Base-by-base conservation (phyloP, 202 grass and related monocot genomes). In the Setaria viridis region DNA sequence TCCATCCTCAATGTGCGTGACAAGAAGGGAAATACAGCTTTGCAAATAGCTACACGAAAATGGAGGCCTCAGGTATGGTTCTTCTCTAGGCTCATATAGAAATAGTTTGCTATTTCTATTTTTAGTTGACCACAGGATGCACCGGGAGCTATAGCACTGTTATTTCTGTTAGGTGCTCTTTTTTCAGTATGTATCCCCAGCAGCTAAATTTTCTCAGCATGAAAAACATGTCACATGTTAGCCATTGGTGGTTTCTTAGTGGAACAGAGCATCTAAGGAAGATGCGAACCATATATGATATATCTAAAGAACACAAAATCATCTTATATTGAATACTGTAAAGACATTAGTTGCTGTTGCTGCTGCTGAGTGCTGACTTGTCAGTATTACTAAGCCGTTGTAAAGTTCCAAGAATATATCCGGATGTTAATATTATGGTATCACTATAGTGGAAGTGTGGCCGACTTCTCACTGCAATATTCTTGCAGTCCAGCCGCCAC, bases 1-100 rank as follows among this genome's bases (percentile, higher is more conserved):
- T 97, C 94, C 70, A 97, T 94, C 70, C 89, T 99, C 67, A 99
- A 99, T 47, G 74, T 99, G 80, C 64, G 94, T 35, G 97, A 99
- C 78, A 99, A 99, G 88, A 99, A 99, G 74, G 92, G 77, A 75
- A 99, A 99, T 73, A 97, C 97, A 21, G 92, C 94, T 73, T 88
- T 99, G 69, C 97, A 99, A 29, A 97, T 99, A 82, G 93, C 97
- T 67, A 99, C 97, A 48, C 91, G 97, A 86, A 99, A 99, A 93
- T 99, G 97, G 97, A 93, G 97, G 73, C 87, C 97, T 54, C 97
- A 97, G 97, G 97, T 99, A 93, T 80, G 54, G 42, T 59, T 71
- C 32, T 85, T 85, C 76, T 34, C 60, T 87, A 35, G 30, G 32
- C 74, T 34, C 42, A 71, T 78, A 42, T 41, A 4, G 1, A 80